Evolutionary conservation across 768 basidiomycete species (phyloP).

Genomic region (Amanita thiersii): DNA sequence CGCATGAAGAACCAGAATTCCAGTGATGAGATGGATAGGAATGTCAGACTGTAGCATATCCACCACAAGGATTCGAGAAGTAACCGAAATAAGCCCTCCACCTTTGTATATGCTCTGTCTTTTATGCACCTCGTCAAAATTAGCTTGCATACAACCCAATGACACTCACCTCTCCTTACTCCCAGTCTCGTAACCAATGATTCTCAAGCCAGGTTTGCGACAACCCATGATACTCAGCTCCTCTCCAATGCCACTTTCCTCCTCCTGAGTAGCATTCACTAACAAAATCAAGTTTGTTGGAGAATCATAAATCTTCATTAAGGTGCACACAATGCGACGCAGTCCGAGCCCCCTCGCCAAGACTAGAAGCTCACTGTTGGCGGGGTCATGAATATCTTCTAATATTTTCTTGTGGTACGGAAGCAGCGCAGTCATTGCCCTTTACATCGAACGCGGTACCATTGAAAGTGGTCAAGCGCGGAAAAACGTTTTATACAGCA

Average conservation of each 20-base stretch:
- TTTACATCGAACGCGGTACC: background rate
- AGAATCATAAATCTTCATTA: constrained; percentile 90
- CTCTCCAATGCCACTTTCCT: constrained; percentile 87
- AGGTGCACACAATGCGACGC: constrained; percentile 71
- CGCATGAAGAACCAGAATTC: constrained; percentile 84
- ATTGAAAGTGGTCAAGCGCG: background rate
- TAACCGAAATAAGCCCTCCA: constrained; percentile 87
- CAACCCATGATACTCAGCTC: constrained; percentile 92
- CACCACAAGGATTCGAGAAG: constrained; percentile 89
- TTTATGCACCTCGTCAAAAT: constrained; percentile 9
- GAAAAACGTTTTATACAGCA: too few relatives aligned
- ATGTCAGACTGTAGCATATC: constrained; percentile 88
- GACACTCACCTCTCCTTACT: constrained; percentile 65
- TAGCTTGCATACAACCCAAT: background rate
- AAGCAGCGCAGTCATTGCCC: constrained; percentile 41
- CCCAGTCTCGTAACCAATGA: constrained; percentile 76
- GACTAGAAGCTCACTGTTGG: constrained; percentile 64
- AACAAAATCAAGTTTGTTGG: constrained; percentile 78
- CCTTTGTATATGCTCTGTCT: constrained; percentile 82
- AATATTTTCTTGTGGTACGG: constrained; percentile 64
- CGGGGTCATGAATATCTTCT: constrained; percentile 65
- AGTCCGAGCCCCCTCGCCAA: constrained; percentile 89
- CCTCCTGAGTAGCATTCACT: constrained; percentile 77
- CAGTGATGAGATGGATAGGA: constrained; percentile 80
- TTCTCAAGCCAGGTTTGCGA: constrained; percentile 73